A percentile compares a stretch with the other conserved stretches of the same genome.
Conservation (phyloP, 371 early-diverging fungal genomes). For the Cokeromyces recurvatus region DNA sequence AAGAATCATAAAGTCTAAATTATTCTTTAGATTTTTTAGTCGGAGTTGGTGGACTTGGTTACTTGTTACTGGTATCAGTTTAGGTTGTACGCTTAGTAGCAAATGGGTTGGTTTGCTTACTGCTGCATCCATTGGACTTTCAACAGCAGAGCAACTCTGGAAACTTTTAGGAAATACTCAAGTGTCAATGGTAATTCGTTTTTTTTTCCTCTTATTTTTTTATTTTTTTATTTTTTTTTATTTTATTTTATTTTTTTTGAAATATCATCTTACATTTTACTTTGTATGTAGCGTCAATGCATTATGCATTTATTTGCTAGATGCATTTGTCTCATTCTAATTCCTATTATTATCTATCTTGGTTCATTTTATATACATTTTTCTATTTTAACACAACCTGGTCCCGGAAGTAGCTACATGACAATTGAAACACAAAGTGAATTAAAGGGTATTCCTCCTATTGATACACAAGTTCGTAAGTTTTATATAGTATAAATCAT, state of each 20-base stretch:
- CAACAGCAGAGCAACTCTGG: slow-evolving; percentile 89
- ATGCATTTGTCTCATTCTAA: slow-evolving; percentile 65
- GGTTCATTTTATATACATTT: slow-evolving; percentile 89
- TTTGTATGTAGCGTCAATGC: slow-evolving; percentile 46
- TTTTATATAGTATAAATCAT: background rate
- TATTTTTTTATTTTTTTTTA: background rate
- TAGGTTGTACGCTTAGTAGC: slow-evolving; percentile 66
- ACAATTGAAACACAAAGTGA: slow-evolving; percentile 83
- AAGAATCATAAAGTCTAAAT: too few species aligned
- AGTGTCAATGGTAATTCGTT: slow-evolving; percentile 41
- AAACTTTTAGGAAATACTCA: slow-evolving; percentile 68
- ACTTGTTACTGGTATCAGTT: slow-evolving; percentile 61
- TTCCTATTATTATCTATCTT: slow-evolving; percentile 83
- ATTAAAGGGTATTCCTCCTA: slow-evolving; percentile 67
- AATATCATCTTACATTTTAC: background rate
- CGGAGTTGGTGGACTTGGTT: slow-evolving; percentile 73
- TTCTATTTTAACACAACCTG: slow-evolving; percentile 59
- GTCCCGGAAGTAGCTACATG: slow-evolving; percentile 93
- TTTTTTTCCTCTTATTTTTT: background rate
- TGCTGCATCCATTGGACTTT: slow-evolving; percentile 80
- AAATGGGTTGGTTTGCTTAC: slow-evolving; percentile 95
- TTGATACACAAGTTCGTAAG: slow-evolving; percentile 36
- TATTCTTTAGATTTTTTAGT: slow-evolving; percentile 48
- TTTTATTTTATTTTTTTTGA: background rate
- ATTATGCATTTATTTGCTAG: background rate